Conservation (phyloP, 495 filamentous ascomycete species). For the Apiosordaria backusii region DNA sequence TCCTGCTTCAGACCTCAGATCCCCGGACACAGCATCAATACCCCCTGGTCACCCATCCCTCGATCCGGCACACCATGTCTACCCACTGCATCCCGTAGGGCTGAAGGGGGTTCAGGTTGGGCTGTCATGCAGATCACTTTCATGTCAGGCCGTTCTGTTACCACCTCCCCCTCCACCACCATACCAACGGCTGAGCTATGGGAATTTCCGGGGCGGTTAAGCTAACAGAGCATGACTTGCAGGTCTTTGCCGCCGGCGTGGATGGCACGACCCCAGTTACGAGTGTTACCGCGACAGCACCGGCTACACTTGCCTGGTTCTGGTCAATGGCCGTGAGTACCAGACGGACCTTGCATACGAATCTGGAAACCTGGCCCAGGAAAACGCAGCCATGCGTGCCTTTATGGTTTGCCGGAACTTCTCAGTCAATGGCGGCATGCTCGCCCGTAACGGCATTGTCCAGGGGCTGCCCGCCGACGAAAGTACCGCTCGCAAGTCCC, state of each 20-base stretch:
- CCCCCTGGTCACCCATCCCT: slow-evolving; percentile 14
- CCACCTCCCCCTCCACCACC: slow-evolving; percentile 17
- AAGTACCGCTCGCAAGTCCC: slow-evolving; percentile 40
- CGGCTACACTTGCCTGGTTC: slow-evolving; percentile 85
- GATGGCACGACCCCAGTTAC: slow-evolving; percentile 91
- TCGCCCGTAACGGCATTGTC: slow-evolving; percentile 72
- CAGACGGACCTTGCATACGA: slow-evolving; percentile 83
- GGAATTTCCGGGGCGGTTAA: slow-evolving; percentile 22
- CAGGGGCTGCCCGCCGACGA: slow-evolving; percentile 77
- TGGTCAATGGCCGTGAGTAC: slow-evolving; percentile 97
- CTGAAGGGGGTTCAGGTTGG: slow-evolving; percentile 40
- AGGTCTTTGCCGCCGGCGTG: slow-evolving; percentile 95
- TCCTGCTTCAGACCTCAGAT: slow-evolving; percentile 25
- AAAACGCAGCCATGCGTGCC: slow-evolving; percentile 93
- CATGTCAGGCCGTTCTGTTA: slow-evolving; percentile 35
- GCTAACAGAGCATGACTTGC: slow-evolving; percentile 45
- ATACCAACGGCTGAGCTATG: slow-evolving; percentile 18
- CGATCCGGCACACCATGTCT: slow-evolving; percentile 18
- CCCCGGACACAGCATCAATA: slow-evolving; percentile 21
- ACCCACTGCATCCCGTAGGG: slow-evolving; percentile 26
- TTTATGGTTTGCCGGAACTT: slow-evolving; percentile 99
- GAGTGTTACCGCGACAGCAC: slow-evolving; percentile 67
- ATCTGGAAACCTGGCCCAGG: slow-evolving; percentile 76
- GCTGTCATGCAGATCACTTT: slow-evolving; percentile 46
- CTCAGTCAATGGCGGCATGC: slow-evolving; percentile 95